Conservation (phyloP, 1,139 yeast species). For the Arxiozyma telluris region DNA sequence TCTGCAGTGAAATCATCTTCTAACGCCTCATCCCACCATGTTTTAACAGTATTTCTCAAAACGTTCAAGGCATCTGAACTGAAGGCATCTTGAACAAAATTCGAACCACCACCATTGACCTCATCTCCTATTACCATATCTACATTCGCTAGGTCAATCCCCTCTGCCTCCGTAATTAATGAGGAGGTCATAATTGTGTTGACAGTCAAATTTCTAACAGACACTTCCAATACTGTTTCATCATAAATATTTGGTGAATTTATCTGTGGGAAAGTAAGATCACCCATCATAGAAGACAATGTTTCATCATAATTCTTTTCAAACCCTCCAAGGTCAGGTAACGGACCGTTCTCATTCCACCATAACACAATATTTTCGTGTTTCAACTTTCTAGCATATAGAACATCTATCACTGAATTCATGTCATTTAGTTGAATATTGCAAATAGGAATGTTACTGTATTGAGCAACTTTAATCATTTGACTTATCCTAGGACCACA, state of each 20-base stretch:
- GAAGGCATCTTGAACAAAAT: slow-evolving; percentile 68
- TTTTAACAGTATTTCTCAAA: slow-evolving; percentile 65
- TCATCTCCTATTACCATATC: slow-evolving; percentile 22
- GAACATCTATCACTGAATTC: slow-evolving; percentile 73
- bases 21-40: slow-evolving; percentile 93
- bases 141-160: slow-evolving; percentile 60
- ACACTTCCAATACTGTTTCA: slow-evolving; percentile 71
- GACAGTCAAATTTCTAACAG: slow-evolving; percentile 68
- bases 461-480: slow-evolving; percentile 55
- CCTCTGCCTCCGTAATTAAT: slow-evolving; percentile 81
- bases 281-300: slow-evolving; percentile 40
- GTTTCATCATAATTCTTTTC: slow-evolving; percentile 48
- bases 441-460: slow-evolving; percentile 78
- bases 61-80: slow-evolving; percentile 67
- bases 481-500: slow-evolving; percentile 69
- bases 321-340: slow-evolving; percentile 80
- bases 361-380: slow-evolving; percentile 67
- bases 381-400: slow-evolving; percentile 69
- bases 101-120: slow-evolving; percentile 18
- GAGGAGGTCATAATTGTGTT: slow-evolving; percentile 83
- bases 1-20: slow-evolving; percentile 67
- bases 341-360: slow-evolving; percentile 75
- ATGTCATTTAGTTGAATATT: slow-evolving; percentile 70
- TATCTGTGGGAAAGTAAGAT: slow-evolving; percentile 59
- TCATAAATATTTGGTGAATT: slow-evolving; percentile 77